phyloP scores from a whole-genome alignment of 805 yeast genomes.

The Wickerhamomyces silvicola region DNA sequence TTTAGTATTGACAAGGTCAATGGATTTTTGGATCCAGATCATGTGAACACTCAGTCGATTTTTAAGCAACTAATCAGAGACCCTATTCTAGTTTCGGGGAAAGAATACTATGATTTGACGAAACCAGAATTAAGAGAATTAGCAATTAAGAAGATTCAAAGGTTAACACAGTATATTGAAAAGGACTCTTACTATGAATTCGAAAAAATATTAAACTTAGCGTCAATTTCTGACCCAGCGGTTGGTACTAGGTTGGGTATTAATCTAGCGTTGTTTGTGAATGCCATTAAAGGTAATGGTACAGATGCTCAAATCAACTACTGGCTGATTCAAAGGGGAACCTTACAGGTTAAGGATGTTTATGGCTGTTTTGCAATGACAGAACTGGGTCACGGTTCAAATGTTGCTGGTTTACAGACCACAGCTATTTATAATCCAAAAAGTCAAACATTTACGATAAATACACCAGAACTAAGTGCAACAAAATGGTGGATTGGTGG shows the following conservation, averaged over 20 bases:
- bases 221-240: constrained; percentile 71
- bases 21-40: constrained; percentile 47
- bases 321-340: constrained; percentile 72
- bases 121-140: constrained; percentile 52
- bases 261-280: constrained; percentile 76
- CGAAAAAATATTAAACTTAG: constrained; percentile 50
- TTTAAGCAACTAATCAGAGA: constrained; percentile 60
- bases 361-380: constrained; percentile 92
- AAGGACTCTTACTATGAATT: constrained; percentile 33
- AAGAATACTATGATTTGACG: constrained; percentile 50
- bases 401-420: constrained; percentile 87
- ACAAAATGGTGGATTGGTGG: constrained; percentile 99
- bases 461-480: constrained; percentile 88
- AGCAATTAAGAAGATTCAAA: constrained; percentile 54
- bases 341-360: constrained; percentile 47
- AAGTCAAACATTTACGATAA: constrained; percentile 61
- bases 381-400: constrained; percentile 87
- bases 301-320: constrained; percentile 74
- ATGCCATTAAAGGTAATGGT: constrained; percentile 79
- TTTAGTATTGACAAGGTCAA: constrained; percentile 43
- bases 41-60: constrained; percentile 40
- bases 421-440: constrained; percentile 70
- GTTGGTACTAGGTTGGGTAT: constrained; percentile 79
- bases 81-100: constrained; percentile 51
- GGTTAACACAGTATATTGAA: constrained; percentile 57